Conservation (phyloP, 208 protist genomes). For the Phytomonas serpens region DNA sequence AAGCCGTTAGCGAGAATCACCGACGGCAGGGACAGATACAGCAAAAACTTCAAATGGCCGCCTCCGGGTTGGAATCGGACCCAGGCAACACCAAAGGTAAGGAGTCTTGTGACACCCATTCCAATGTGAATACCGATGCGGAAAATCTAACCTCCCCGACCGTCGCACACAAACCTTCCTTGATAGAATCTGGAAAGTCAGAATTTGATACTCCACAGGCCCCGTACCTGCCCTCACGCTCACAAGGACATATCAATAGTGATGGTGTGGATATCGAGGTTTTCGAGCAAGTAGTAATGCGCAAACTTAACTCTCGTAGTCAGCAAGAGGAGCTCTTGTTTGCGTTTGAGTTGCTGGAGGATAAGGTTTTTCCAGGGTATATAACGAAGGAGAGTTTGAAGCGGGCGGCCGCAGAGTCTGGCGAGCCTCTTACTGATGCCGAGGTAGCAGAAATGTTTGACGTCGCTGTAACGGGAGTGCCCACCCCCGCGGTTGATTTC, state of each 20-base stretch:
- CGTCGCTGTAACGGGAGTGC: constrained; percentile 60
- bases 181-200: not conserved
- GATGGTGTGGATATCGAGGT: constrained; percentile 53
- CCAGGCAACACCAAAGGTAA: not conserved
- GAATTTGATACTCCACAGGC: not conserved
- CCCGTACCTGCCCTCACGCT: constrained; percentile 8
- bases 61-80: not conserved
- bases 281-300: constrained; percentile 69
- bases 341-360: constrained; percentile 68
- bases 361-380: constrained; percentile 65
- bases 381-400: constrained; percentile 78
- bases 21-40: not conserved
- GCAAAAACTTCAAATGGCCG: not conserved
- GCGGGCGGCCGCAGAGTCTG: constrained; percentile 36
- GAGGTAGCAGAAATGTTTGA: constrained; percentile 85
- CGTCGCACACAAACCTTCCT: not conserved
- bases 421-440: constrained; percentile 65
- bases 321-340: constrained; percentile 63
- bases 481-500: constrained; percentile 62
- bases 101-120: not conserved
- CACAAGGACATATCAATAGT: constrained; percentile 23
- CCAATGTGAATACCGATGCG: not conserved
- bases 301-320: constrained; percentile 49
- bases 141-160: not conserved
- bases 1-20: constrained; percentile 16